A percentile compares a stretch with the other conserved stretches of the same genome.
These are phyloP conservation scores for Rubia balearica DNA, from an alignment of 305 asterid species.

Conservation along the genomic window DNA sequence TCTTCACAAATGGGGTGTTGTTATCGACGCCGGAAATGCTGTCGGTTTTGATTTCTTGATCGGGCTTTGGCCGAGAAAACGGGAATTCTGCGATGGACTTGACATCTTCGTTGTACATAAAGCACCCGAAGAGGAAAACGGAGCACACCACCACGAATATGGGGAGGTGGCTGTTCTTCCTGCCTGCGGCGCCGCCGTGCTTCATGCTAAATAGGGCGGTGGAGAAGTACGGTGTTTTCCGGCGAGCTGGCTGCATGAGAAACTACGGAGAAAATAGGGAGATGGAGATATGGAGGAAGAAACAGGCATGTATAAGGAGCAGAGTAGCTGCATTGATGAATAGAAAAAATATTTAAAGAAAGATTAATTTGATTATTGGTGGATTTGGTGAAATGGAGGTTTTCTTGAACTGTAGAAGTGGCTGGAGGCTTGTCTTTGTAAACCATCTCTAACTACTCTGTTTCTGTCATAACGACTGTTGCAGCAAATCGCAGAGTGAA, in stretches of 20 bases:
- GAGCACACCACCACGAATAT: slow-evolving; percentile 52
- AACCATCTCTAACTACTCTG: slow-evolving; percentile 32
- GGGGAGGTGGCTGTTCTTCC: slow-evolving; percentile 56
- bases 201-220: slow-evolving; percentile 41
- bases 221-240: slow-evolving; percentile 39
- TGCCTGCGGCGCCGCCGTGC: slow-evolving; percentile 33
- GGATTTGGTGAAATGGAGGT: slow-evolving; percentile 52
- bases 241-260: slow-evolving; percentile 37
- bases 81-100: slow-evolving; percentile 84
- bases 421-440: slow-evolving; percentile 56
- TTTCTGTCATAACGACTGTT: background rate
- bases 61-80: slow-evolving; percentile 38
- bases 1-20: slow-evolving; percentile 37
- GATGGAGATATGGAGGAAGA: slow-evolving; percentile 13
- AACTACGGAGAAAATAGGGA: background rate
- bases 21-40: slow-evolving; percentile 7
- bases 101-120: slow-evolving; percentile 77
- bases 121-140: slow-evolving; percentile 68
- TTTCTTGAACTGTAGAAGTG: slow-evolving; percentile 28
- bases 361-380: slow-evolving; percentile 5
- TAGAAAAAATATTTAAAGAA: background rate
- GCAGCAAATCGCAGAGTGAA: slow-evolving; percentile 14
- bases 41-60: slow-evolving; percentile 23
- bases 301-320: slow-evolving; percentile 12
- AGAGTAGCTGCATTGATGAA: slow-evolving; percentile 15